phyloP scores from a whole-genome alignment of 129 eudicot species.

The Pseudognaphalium luteoalbum region DNA sequence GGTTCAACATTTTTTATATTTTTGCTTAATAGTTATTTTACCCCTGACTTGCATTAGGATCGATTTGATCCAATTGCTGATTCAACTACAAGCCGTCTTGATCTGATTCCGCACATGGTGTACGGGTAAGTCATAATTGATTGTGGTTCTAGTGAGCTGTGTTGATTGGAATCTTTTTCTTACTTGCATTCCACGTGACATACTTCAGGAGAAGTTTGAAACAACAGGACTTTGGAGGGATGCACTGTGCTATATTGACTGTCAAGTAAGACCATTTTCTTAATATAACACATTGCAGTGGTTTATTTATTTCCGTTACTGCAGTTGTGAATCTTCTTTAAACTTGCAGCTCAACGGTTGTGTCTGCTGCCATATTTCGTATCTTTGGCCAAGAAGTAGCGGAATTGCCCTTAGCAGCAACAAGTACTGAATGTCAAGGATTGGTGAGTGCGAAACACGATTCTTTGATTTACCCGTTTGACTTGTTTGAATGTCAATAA shows the following conservation, averaged over 20 bases:
- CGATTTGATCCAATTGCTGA: slow-evolving; percentile 81
- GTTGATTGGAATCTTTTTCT: not conserved
- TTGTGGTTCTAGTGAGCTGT: not conserved
- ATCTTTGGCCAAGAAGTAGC: slow-evolving; percentile 81
- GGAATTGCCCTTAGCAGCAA: slow-evolving; percentile 89
- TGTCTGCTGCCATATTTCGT: slow-evolving; percentile 83
- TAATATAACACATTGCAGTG: not conserved
- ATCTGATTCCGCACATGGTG: slow-evolving; percentile 80
- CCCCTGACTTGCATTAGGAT: slow-evolving; percentile 42
- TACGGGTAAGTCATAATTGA: slow-evolving; percentile 51
- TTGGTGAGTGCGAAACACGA: slow-evolving; percentile 46
- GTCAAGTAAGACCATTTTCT: slow-evolving; percentile 59
- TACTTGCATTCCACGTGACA: slow-evolving; percentile 5
- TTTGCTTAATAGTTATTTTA: not conserved
- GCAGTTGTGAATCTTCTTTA: slow-evolving; percentile 10
- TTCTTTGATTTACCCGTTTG: not conserved
- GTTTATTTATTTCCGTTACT: not conserved
- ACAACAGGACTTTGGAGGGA: slow-evolving; percentile 79
- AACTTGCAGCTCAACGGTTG: slow-evolving; percentile 64
- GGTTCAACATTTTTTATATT: not conserved
- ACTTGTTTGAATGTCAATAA: not conserved
- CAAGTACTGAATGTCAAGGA: slow-evolving; percentile 65
- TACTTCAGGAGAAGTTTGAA: slow-evolving; percentile 56
- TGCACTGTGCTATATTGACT: slow-evolving; percentile 73
- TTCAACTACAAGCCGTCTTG: slow-evolving; percentile 54